phyloP scores from a whole-genome alignment of 2,329 filamentous ascomycete genomes.

The Aspergillus sp. region DNA sequence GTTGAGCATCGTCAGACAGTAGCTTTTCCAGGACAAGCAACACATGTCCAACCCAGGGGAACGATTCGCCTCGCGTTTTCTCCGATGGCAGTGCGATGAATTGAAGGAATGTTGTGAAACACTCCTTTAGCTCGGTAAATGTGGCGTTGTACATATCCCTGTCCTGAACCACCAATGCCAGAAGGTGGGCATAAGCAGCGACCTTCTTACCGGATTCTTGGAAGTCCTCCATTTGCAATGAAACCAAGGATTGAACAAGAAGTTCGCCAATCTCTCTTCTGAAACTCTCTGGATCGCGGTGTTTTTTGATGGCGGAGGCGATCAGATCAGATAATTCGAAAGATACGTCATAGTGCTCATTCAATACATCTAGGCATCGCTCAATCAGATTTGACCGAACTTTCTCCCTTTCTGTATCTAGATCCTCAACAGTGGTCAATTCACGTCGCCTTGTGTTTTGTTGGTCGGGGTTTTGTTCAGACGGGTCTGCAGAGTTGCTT shows the following conservation, averaged over 20 bases:
- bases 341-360: conserved; percentile 81
- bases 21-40: conserved; percentile 87
- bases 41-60: conserved; percentile 89
- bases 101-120: conserved; percentile 70
- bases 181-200: conserved; percentile 85
- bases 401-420: conserved; percentile 72
- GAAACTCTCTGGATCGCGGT: conserved; percentile 55
- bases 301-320: conserved; percentile 65
- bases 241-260: conserved; percentile 78
- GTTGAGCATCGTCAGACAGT: conserved; percentile 84
- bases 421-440: conserved; percentile 66
- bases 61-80: conserved; percentile 71
- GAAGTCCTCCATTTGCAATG: conserved; percentile 59
- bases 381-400: conserved; percentile 80
- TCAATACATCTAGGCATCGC: conserved; percentile 84
- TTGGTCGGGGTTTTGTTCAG: conserved; percentile 23
- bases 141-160: conserved; percentile 76
- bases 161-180: conserved; percentile 85
- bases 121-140: conserved; percentile 71
- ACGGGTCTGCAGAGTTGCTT: conserved; percentile 18
- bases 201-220: conserved; percentile 65
- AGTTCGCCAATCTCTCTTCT: conserved; percentile 78
- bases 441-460: conserved; percentile 31
- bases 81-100: conserved; percentile 72
- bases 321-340: conserved; percentile 91